These are phyloP conservation scores for Lyophyllum shimeji DNA, from an alignment of 768 basidiomycete genomes.

Conservation along the genomic window DNA sequence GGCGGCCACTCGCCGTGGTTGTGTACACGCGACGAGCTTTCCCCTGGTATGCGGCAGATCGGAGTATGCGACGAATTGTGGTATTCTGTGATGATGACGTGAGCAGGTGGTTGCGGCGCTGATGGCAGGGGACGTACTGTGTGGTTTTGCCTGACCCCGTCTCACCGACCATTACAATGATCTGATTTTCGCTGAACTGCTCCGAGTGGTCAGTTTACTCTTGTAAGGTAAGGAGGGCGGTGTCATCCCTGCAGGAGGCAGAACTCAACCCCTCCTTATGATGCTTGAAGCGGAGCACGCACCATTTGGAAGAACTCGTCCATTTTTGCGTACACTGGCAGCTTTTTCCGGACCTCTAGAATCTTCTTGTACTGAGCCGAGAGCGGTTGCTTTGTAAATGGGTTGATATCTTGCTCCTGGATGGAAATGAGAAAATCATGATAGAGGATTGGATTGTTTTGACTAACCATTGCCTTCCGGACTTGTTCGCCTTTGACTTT, in stretches of 20 bases:
- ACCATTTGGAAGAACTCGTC: conserved; percentile 89
- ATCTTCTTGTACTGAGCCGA: conserved; percentile 85
- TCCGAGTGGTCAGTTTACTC: conserved; percentile 25
- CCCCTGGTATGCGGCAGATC: conserved; percentile 89
- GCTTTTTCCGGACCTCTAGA: conserved; percentile 76
- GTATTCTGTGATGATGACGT: conserved; percentile 60
- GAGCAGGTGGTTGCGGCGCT: conserved; percentile 2
- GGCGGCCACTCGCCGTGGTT: conserved; percentile 93
- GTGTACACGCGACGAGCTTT: conserved; percentile 94
- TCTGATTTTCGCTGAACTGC: conserved; percentile 77
- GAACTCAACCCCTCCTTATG: conserved; percentile 44
- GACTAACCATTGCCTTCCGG: conserved; percentile 65
- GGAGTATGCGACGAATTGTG: conserved; percentile 93
- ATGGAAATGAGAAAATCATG: conserved; percentile 3
- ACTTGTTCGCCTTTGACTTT: conserved; percentile 67
- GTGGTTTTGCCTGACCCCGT: conserved; percentile 97
- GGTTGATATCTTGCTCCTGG: conserved; percentile 80
- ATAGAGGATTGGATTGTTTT: not conserved
- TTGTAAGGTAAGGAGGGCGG: conserved; percentile 26
- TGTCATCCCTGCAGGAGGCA: conserved; percentile 41
- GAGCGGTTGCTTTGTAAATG: conserved; percentile 83
- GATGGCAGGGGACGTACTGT: conserved; percentile 56
- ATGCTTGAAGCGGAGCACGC: conserved; percentile 33
- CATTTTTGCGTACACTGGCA: conserved; percentile 94
- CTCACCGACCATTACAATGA: conserved; percentile 90